Evolutionary conservation across 83 land plant species (phyloP).

Genomic region (Picea mariana): DNA sequence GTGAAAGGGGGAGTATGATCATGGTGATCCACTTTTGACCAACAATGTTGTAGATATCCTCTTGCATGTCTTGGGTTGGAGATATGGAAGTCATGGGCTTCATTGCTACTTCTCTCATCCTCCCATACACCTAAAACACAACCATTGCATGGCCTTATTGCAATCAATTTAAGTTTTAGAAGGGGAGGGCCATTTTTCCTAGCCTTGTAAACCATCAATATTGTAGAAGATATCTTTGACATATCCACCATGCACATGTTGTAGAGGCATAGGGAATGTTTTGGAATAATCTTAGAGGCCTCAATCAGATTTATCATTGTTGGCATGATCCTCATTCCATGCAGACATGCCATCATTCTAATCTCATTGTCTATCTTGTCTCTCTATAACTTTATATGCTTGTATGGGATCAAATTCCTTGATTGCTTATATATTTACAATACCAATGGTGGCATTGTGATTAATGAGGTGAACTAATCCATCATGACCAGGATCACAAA

Average conservation of each 20-base stretch:
- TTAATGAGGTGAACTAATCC: too few relatives aligned
- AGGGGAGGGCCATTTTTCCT: conserved; percentile 62
- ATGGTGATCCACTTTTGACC: conserved; percentile 37
- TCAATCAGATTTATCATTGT: conserved; percentile 71
- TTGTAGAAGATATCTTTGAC: conserved; percentile 60
- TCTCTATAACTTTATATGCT: too few relatives aligned
- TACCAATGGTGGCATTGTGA: too few relatives aligned
- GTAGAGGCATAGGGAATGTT: conserved; percentile 46
- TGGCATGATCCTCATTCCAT: conserved; percentile 57
- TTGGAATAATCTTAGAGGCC: conserved; percentile 44
- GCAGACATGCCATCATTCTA: conserved; percentile 63
- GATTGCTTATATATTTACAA: too few relatives aligned
- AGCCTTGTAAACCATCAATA: conserved; percentile 64
- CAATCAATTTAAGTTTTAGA: conserved; percentile 31
- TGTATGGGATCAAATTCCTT: too few relatives aligned
- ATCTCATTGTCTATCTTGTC: too few relatives aligned
- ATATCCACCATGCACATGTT: conserved; percentile 75
- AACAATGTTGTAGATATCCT: conserved; percentile 45
- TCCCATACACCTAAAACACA: conserved; percentile 46
- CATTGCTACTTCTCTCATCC: conserved; percentile 33
- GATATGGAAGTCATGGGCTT: conserved; percentile 39
- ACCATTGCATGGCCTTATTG: conserved; percentile 28
- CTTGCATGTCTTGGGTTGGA: conserved; percentile 14
- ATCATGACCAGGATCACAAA: too few relatives aligned
- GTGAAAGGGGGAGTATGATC: conserved; percentile 52